Conservation (phyloP, 2,329 filamentous ascomycete genomes). For the Talaromyces marneffei region DNA sequence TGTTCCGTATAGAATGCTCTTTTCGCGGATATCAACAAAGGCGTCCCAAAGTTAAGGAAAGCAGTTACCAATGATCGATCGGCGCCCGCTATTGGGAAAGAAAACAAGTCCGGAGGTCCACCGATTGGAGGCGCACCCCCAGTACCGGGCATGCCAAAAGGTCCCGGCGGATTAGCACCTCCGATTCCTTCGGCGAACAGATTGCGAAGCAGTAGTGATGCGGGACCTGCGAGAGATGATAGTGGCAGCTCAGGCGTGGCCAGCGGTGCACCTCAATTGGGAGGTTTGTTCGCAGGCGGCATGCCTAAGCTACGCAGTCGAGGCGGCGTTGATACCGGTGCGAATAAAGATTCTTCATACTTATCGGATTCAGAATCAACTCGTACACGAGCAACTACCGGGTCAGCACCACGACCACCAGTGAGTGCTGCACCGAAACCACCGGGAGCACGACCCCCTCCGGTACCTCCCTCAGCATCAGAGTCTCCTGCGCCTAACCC, state of each 20-base stretch:
- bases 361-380: slow-evolving; percentile 69
- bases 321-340: slow-evolving; percentile 73
- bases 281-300: slow-evolving; percentile 81
- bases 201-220: slow-evolving; percentile 77
- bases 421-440: slow-evolving; percentile 51
- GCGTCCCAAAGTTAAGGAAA: slow-evolving; percentile 67
- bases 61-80: slow-evolving; percentile 88
- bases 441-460: slow-evolving; percentile 47
- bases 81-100: slow-evolving; percentile 62
- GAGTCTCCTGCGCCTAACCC: slow-evolving; percentile 49
- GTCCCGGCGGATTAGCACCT: slow-evolving; percentile 63
- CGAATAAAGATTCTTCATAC: slow-evolving; percentile 68
- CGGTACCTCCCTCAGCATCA: slow-evolving; percentile 41
- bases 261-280: slow-evolving; percentile 67
- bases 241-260: slow-evolving; percentile 45
- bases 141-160: slow-evolving; percentile 59
- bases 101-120: slow-evolving; percentile 50
- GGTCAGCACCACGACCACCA: slow-evolving; percentile 37
- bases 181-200: slow-evolving; percentile 62
- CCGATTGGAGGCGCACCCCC: slow-evolving; percentile 72
- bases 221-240: slow-evolving; percentile 36
- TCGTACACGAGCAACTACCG: slow-evolving; percentile 27
- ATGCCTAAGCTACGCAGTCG: slow-evolving; percentile 95
- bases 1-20: slow-evolving; percentile 66
- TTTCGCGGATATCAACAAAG: slow-evolving; percentile 81